phyloP scores from a whole-genome alignment of 176 grass and related monocot species.

The Bolboschoenus planiculmis region DNA sequence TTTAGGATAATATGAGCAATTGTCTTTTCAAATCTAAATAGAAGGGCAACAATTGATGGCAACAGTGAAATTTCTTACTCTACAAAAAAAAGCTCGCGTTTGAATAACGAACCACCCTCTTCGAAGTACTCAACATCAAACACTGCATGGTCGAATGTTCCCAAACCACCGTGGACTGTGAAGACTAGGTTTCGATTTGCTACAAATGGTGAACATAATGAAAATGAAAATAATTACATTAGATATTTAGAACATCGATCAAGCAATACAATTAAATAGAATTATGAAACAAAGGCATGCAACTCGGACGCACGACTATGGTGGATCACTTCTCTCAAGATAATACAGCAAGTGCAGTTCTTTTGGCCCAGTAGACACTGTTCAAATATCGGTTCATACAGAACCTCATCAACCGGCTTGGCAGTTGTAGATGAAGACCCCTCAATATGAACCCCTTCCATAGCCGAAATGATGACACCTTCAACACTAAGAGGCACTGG shows the following conservation, averaged over 20 bases:
- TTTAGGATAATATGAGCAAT: not conserved
- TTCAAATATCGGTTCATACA: not conserved
- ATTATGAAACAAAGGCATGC: not conserved
- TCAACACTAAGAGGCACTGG: not conserved
- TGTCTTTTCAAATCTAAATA: not conserved
- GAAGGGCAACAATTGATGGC: no score
- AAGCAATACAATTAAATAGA: not conserved
- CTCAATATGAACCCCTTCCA: not conserved
- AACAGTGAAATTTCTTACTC: constrained; percentile 8
- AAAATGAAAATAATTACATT: not conserved
- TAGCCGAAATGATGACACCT: not conserved
- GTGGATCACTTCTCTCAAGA: constrained; percentile 23
- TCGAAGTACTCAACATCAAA: constrained; percentile 19
- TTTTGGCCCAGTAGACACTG: constrained; percentile 18
- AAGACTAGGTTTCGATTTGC: constrained; percentile 12
- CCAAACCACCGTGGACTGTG: constrained; percentile 21
- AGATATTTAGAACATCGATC: not conserved
- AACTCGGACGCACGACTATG: constrained; percentile 3
- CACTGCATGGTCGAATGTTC: constrained; percentile 29
- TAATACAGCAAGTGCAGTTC: constrained; percentile 21
- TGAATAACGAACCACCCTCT: not conserved
- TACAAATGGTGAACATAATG: not conserved
- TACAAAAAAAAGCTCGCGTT: constrained; percentile 20
- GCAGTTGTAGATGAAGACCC: not conserved
- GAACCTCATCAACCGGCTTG: not conserved